Percentiles rank a stretch among this genome's conserved stretches.
Evolutionary conservation across 1,284 basidiomycete species (phyloP).

Genomic region (Naganishia sp.): DNA sequence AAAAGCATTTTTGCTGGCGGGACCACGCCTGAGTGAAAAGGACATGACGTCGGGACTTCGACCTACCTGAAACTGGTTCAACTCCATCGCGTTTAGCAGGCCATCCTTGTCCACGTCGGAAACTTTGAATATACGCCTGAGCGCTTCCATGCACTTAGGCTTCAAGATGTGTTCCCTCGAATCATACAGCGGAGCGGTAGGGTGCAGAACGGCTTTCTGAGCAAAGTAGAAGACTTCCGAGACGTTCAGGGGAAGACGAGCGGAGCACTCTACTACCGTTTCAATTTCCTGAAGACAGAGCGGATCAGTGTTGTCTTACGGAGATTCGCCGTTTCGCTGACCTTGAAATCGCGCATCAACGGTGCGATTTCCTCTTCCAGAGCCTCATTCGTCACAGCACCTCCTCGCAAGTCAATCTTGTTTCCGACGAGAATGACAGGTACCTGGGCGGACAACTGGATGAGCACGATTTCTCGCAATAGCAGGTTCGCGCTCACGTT

Average conservation of each 20-base stretch:
- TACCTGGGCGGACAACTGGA: conserved; percentile 60
- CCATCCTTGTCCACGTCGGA: conserved; percentile 96
- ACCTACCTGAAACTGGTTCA: conserved; percentile 92
- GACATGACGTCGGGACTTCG: too few relatives aligned
- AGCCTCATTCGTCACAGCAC: conserved; percentile 89
- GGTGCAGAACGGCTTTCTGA: conserved; percentile 95
- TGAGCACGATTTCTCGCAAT: neutral
- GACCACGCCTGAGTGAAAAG: too few relatives aligned
- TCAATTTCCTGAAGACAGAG: conserved; percentile 75
- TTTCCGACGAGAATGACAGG: conserved; percentile 97
- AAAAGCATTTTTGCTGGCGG: conserved; percentile 84
- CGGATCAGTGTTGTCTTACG: conserved; percentile 13
- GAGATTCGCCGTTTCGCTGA: conserved; percentile 48
- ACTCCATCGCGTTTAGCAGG: conserved; percentile 80
- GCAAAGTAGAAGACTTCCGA: conserved; percentile 99
- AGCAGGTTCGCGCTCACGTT: conserved; percentile 63
- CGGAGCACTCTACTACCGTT: conserved; percentile 96
- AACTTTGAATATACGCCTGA: conserved; percentile 92
- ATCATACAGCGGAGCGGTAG: conserved; percentile 95
- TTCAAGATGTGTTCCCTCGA: conserved; percentile 95
- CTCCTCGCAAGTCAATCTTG: conserved; percentile 93
- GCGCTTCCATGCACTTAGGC: conserved; percentile 83
- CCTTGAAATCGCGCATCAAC: conserved; percentile 97
- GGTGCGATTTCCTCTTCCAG: conserved; percentile 91
- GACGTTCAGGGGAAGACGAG: conserved; percentile 83